Percentiles rank a stretch among this genome's conserved stretches.
Conservation (phyloP, 164 flowering plant genomes). For the Kalanchoe fedtschenkoi region DNA sequence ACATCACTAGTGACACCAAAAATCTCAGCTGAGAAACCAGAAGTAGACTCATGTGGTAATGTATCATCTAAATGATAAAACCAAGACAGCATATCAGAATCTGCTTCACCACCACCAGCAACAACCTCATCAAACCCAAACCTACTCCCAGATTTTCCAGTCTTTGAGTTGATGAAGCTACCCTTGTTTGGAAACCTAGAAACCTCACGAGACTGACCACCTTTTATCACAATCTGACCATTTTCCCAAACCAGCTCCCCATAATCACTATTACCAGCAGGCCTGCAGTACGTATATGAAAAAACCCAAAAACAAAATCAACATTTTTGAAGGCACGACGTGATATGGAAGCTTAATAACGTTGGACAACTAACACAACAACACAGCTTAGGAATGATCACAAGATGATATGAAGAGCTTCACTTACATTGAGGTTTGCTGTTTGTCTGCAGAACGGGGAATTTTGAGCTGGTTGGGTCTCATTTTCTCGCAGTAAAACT, state of each 20-base stretch:
- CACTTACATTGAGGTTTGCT: not conserved
- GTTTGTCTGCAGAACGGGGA: not conserved
- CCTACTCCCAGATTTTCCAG: not conserved
- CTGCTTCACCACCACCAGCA: not conserved
- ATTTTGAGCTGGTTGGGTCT: not conserved
- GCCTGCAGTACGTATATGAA: conserved; percentile 9
- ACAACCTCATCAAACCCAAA: not conserved
- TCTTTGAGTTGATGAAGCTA: not conserved
- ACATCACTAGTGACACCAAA: not conserved
- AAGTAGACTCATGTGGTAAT: not conserved
- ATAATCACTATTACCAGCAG: conserved; percentile 6
- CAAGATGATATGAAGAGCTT: not conserved
- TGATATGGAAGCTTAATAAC: not conserved
- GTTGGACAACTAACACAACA: no score
- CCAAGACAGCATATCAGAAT: not conserved
- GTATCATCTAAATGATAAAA: not conserved
- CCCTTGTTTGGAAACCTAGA: not conserved
- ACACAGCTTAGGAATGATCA: not conserved
- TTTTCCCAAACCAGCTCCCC: conserved; percentile 16
- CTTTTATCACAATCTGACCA: conserved; percentile 13
- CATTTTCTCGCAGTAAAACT: not conserved
- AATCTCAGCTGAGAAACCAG: conserved; percentile 3
- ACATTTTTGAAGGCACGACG: not conserved
- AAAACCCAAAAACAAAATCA: not conserved
- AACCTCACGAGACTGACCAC: not conserved